Evolutionary conservation across 768 basidiomycete genomes (phyloP).

Genomic region (Leccinum subtestaceum): DNA sequence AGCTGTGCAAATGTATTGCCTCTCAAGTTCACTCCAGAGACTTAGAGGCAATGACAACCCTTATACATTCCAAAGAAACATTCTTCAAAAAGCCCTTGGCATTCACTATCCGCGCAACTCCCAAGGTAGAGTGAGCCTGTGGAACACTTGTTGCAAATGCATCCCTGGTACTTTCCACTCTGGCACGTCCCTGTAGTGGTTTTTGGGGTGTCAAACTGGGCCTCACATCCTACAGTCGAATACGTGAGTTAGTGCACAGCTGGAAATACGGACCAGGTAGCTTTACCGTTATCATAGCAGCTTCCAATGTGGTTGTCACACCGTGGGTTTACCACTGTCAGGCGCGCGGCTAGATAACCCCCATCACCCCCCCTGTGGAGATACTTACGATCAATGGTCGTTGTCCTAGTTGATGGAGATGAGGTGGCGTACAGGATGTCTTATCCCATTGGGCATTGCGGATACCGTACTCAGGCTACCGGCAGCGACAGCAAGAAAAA

Average conservation of each 20-base stretch:
- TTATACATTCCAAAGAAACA: background rate
- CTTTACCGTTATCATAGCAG: background rate
- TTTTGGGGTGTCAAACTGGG: background rate
- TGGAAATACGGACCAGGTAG: background rate
- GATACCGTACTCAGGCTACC: background rate
- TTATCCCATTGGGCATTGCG: background rate
- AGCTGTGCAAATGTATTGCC: background rate
- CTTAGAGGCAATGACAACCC: slow-evolving; percentile 1
- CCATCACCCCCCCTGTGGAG: background rate
- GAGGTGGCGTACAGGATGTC: background rate
- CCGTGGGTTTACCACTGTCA: background rate
- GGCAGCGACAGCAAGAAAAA: background rate
- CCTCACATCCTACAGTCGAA: background rate
- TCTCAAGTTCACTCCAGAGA: background rate
- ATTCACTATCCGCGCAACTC: background rate
- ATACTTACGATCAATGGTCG: background rate
- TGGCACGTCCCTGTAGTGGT: background rate
- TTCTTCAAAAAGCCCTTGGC: background rate
- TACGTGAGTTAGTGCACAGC: background rate
- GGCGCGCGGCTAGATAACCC: background rate
- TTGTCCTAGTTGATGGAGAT: background rate
- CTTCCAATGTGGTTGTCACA: background rate
- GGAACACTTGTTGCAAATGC: background rate
- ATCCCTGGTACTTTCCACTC: background rate
- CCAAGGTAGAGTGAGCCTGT: background rate